These are phyloP conservation scores for Pseudocercospora musae DNA, from an alignment of 2,329 filamentous ascomycete species.

Conservation along the genomic window DNA sequence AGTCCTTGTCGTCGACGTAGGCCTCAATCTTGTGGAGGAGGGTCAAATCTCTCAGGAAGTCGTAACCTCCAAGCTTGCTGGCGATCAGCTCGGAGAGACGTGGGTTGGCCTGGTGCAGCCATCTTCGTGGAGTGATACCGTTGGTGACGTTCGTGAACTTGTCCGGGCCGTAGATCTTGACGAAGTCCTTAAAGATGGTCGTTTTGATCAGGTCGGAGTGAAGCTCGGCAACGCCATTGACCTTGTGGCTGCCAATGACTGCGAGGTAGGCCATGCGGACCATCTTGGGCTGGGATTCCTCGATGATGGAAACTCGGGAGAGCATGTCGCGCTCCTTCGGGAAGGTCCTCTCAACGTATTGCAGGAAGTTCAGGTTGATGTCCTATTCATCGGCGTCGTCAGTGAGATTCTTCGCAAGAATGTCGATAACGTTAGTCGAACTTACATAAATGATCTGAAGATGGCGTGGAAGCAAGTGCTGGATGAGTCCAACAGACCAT, in stretches of 20 bases:
- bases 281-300: constrained; percentile 96
- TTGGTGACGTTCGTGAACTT: constrained; percentile 99
- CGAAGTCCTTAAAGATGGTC: constrained; percentile 99
- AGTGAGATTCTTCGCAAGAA: no score
- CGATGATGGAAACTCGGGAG: constrained; percentile 87
- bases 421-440: no score
- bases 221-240: constrained; percentile 95
- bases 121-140: constrained; percentile 90
- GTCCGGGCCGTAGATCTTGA: constrained; percentile 88
- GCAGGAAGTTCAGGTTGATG: constrained; percentile 92
- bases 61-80: constrained; percentile 76
- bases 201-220: constrained; percentile 98
- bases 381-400: constrained; percentile 45
- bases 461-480: constrained; percentile 89
- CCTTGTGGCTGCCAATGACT: constrained; percentile 96
- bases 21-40: constrained; percentile 79
- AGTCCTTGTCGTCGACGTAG: constrained; percentile 79
- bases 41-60: constrained; percentile 87
- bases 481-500: constrained; percentile 90
- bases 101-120: constrained; percentile 97
- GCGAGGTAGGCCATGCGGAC: constrained; percentile 95
- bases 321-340: constrained; percentile 87
- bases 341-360: constrained; percentile 84
- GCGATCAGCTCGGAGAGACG: constrained; percentile 87
- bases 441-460: constrained; percentile 41